A percentile compares a stretch with the other conserved stretches of the same genome.
Evolutionary conservation across 306 rosid species (phyloP).

Genomic region (Pyrus communis): DNA sequence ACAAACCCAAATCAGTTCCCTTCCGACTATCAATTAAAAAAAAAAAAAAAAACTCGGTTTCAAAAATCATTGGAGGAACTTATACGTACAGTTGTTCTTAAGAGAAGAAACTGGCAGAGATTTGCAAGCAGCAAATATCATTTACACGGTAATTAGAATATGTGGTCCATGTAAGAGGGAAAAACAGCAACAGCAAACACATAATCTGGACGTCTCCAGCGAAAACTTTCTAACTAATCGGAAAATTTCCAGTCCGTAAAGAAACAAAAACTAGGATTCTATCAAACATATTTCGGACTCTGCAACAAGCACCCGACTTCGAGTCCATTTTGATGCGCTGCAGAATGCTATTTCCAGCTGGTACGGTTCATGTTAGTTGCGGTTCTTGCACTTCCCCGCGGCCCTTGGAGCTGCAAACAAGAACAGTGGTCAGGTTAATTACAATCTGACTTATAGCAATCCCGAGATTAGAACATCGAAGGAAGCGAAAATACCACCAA

Average conservation of each 20-base stretch:
- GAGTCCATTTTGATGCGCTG: conserved; percentile 30
- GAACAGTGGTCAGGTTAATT: neutral
- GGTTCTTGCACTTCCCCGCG: conserved; percentile 69
- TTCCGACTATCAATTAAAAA: neutral
- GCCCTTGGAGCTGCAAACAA: conserved; percentile 83
- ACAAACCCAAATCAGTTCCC: neutral
- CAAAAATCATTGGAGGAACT: neutral
- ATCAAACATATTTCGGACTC: conserved; percentile 32
- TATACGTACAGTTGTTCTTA: neutral
- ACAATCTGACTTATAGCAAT: neutral
- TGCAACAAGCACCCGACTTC: conserved; percentile 24
- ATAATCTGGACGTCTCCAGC: conserved; percentile 34
- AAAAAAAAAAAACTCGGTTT: neutral
- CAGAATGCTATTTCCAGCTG: conserved; percentile 10
- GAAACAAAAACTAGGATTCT: conserved; percentile 32
- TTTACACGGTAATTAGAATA: conserved; percentile 44
- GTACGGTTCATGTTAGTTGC: conserved; percentile 33
- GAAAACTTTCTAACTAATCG: conserved; percentile 25
- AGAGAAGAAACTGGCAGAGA: neutral
- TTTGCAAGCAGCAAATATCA: conserved; percentile 31
- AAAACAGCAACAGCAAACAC: conserved; percentile 31
- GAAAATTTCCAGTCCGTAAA: conserved; percentile 33
- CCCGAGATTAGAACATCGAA: neutral
- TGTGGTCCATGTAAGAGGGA: conserved; percentile 22
- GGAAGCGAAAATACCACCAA: neutral